phyloP scores from a whole-genome alignment of 305 asterid species.

The Salvia sclarea region DNA sequence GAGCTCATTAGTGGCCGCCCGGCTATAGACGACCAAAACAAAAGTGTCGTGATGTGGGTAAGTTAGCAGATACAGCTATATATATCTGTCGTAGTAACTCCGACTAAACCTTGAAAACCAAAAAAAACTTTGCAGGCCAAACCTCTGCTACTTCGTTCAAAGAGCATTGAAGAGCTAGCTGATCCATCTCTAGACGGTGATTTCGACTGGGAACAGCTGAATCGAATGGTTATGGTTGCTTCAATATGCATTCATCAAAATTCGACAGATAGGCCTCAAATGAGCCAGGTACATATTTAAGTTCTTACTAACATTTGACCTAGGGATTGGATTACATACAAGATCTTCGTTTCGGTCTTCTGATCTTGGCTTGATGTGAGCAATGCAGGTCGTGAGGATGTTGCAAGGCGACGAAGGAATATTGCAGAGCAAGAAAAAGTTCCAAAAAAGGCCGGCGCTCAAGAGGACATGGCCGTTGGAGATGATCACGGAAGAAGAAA shows the following conservation, averaged over 20 bases:
- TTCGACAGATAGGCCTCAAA: constrained; percentile 75
- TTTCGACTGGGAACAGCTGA: constrained; percentile 68
- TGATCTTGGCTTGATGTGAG: background rate
- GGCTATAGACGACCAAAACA: constrained; percentile 71
- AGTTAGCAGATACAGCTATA: constrained; percentile 28
- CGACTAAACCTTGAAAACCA: constrained; percentile 10
- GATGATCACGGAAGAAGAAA: constrained; percentile 48
- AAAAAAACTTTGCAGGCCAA: constrained; percentile 67
- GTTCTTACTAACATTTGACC: constrained; percentile 6
- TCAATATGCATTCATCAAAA: constrained; percentile 71
- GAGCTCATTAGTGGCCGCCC: constrained; percentile 94
- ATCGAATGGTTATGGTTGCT: constrained; percentile 63
- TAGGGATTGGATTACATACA: too few species aligned
- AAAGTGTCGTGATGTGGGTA: constrained; percentile 98
- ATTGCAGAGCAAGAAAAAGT: constrained; percentile 58
- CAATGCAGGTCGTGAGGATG: constrained; percentile 70
- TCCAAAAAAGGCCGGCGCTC: constrained; percentile 77
- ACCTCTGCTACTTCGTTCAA: constrained; percentile 64
- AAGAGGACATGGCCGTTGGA: constrained; percentile 58
- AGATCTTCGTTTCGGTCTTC: too few species aligned
- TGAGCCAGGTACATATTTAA: constrained; percentile 67
- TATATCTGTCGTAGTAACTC: background rate
- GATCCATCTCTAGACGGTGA: constrained; percentile 68
- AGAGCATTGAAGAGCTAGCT: constrained; percentile 51
- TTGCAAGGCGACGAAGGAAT: constrained; percentile 66